A percentile compares a stretch with the other conserved stretches of the same genome.
Conservation (phyloP, 2,329 filamentous ascomycete species). For the Aschersonia sp. region DNA sequence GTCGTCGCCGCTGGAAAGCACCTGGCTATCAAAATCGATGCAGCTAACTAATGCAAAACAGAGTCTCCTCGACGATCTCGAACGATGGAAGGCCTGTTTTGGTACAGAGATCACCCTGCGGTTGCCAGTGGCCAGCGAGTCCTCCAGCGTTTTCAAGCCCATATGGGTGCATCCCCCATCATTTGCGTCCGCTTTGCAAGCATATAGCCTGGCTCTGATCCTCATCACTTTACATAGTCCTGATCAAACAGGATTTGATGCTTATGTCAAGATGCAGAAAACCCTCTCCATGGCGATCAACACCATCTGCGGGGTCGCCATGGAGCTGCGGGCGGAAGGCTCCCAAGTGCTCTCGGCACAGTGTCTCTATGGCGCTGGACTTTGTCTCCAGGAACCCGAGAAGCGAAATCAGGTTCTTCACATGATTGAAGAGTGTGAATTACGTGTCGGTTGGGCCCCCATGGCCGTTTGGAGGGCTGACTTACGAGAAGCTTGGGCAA, state of each 20-base stretch:
- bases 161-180: constrained; percentile 34
- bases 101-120: constrained; percentile 26
- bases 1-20: constrained; percentile 26
- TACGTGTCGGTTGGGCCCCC: constrained; percentile 22
- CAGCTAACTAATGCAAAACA: too few species aligned
- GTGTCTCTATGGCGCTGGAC: constrained; percentile 26
- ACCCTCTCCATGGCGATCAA: constrained; percentile 10
- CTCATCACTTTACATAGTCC: constrained; percentile 21
- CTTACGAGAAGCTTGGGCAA: constrained; percentile 15
- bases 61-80: constrained; percentile 8
- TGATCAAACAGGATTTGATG: constrained; percentile 18
- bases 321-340: constrained; percentile 24
- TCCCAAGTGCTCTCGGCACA: constrained; percentile 28
- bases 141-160: constrained; percentile 21
- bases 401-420: constrained; percentile 21
- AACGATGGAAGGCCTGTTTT: constrained; percentile 16
- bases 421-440: constrained; percentile 20
- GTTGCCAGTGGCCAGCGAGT: constrained; percentile 8
- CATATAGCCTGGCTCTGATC: constrained; percentile 36
- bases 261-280: constrained; percentile 21
- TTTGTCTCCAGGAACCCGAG: constrained; percentile 21
- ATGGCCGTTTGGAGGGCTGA: constrained; percentile 18
- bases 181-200: constrained; percentile 33
- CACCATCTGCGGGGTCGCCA: constrained; percentile 32
- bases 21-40: constrained; percentile 7